Base-by-base conservation (phyloP, 495 filamentous ascomycete species). In the Trichoderma gamsii region DNA sequence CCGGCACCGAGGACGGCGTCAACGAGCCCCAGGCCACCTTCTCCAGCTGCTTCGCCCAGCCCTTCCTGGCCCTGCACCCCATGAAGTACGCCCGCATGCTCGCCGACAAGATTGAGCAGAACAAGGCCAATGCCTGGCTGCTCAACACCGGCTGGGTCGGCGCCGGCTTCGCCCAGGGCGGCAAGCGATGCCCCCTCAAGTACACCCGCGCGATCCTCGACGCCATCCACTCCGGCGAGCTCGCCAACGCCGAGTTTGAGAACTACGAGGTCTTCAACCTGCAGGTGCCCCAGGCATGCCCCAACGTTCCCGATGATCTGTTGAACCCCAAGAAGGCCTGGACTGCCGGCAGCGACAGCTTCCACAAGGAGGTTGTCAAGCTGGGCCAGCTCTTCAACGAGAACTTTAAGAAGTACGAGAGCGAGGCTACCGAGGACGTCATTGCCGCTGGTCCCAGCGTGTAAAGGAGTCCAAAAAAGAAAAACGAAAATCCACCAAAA, bases 81-180 rank as follows among this genome's bases (percentile, higher is more conserved):
- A 99, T 99, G 96, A 90, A 93, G 79, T 99, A 99, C 80, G 95
- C 95, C 69, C 87, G 86, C 80, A 99, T 99, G 95, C 84, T 99
- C 49, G 94, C 96, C 63, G 92, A 97, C 73, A 98, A 98, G 89
- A 98, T 99, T 80, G 86, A 91, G 73, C 75, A 91, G 70, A 93
- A 99, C 88, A 91, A 92, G 76, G 90, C 92, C 79, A 96, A 98
- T 78, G 95, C 95, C 76, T 99, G 95, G 95, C 84, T 99, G 66
- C 87, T 99, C 77, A 99, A 99, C 88, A 99, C 95, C 71, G 95
- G 95, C 70, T 99, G 96, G 96, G 94, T 97, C 76, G 96, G 96
- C 77, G 96, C 95, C 76, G 92, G 93, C 73, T 92, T 92, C 76
- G 88, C 88, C 76, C 95, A 92, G 73, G 95, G 94, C 72, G 95